phyloP scores from a whole-genome alignment of 805 yeast species.

The Helenozyma rhizophorensis region DNA sequence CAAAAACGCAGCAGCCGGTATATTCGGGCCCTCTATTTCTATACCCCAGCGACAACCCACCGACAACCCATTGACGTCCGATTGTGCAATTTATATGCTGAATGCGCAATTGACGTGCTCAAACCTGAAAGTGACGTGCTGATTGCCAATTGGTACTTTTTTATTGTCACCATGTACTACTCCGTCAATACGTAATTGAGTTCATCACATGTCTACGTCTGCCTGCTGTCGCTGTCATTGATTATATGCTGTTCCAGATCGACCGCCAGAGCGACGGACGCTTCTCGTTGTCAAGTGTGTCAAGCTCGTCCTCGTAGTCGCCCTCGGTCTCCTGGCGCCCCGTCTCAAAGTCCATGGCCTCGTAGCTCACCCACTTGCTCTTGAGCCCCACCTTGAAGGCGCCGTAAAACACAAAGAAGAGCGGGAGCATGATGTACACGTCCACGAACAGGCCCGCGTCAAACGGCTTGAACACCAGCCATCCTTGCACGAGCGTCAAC shows the following conservation, averaged over 20 bases:
- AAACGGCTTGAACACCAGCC: constrained; percentile 20
- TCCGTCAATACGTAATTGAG: too few relatives aligned
- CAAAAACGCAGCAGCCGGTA: constrained; percentile 11
- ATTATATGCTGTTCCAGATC: constrained; percentile 3
- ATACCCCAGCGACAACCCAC: too few relatives aligned
- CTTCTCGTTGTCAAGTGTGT: not conserved
- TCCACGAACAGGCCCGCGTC: constrained; percentile 18
- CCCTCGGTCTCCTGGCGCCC: constrained; percentile 5
- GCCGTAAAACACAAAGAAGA: constrained; percentile 5
- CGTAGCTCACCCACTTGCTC: constrained; percentile 3
- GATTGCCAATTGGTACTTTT: too few relatives aligned
- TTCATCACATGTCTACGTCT: too few relatives aligned
- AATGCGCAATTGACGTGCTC: too few relatives aligned
- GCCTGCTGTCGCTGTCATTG: too few relatives aligned
- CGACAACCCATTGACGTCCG: too few relatives aligned
- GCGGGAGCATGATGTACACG: constrained; percentile 15
- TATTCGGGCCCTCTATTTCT: too few relatives aligned
- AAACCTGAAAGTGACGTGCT: too few relatives aligned
- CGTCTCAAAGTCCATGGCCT: constrained; percentile 5
- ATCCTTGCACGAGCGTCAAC: constrained; percentile 20
- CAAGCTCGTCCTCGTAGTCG: constrained; percentile 1
- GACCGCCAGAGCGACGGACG: too few relatives aligned
- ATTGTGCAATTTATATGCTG: too few relatives aligned
- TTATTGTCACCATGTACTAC: too few relatives aligned
- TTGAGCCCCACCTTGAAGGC: constrained; percentile 3